Percentiles rank a stretch among this genome's conserved stretches.
phyloP scores from a whole-genome alignment of 192 early-diverging fungal genomes.

The Pecoramyces ruminantium region DNA sequence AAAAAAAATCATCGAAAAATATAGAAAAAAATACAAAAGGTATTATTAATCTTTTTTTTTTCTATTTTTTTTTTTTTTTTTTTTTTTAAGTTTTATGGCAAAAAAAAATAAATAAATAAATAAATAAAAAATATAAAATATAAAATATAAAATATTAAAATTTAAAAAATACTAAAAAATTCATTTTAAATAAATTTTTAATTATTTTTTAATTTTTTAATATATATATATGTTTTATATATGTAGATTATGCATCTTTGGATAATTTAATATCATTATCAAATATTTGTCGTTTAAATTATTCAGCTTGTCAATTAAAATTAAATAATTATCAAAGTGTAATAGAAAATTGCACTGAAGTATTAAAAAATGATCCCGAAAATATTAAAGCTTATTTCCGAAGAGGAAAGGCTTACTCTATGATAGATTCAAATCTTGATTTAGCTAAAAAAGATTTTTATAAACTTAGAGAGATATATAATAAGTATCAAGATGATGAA shows the following conservation, averaged over 20 bases:
- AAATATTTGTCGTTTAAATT: background rate
- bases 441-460: background rate
- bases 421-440: background rate
- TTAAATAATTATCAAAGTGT: background rate
- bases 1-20: too few species aligned
- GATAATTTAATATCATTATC: background rate
- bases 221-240: too few species aligned
- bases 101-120: too few species aligned
- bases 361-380: background rate
- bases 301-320: background rate
- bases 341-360: background rate
- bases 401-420: background rate
- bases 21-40: too few species aligned
- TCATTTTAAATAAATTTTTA: too few species aligned
- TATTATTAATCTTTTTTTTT: too few species aligned
- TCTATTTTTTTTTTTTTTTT: too few species aligned
- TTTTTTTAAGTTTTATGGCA: too few species aligned
- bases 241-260: background rate
- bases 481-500: background rate
- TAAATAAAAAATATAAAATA: too few species aligned
- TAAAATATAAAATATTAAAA: too few species aligned
- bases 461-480: background rate
- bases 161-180: too few species aligned
- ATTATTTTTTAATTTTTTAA: too few species aligned
- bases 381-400: background rate